Evolutionary conservation across 169 alveolate species (phyloP), one percentile per base, ranked within the genome.

Genomic region (Plasmodium adleri): DNA sequence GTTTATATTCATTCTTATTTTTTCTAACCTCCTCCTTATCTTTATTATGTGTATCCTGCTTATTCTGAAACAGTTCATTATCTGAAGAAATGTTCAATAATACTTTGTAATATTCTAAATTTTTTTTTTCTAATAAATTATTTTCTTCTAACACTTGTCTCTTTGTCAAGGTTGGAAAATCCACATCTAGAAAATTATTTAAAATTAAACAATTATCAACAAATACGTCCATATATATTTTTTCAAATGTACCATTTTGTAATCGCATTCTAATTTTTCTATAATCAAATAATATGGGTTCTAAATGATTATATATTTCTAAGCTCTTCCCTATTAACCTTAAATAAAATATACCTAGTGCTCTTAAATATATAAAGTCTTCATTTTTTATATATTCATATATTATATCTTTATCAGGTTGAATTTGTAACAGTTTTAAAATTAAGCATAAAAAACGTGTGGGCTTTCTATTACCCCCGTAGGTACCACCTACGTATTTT

Each of bases 401-500:
- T 3, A 99, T 94, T 43, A 98, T 96, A 50, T 97, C 99, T 91
- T 95, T 94, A 32, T 97, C 98, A 12, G 99, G 99, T 75, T 98
- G 98, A 15, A 99, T 97, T 94, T 98, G 99, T 88, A 98, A 95
- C 85, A 99, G 91, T 94, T 98, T 99, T 91, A 98, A 92, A 17
- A 98, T 93, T 47, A 98, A 92, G 80, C 99, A 98, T 17, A 98
- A 88, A 91, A 99, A 99, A 17, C 98, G 97, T 0, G 98, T 88
- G 12, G 99, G 99, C 83, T 97, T 97, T 15, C 99, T 96, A 59
- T 95, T 96, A 7, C 99, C 99, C 6, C 99, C 99, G 74, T 96
- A 98, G 22, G 99, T 97, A 12, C 99, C 99, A 12, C 99, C 99
- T 6, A 98, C 96, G 90, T 98, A 98, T 86, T 98, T 95, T 66